Conservation (phyloP, 2,329 filamentous ascomycete genomes). For the Fusarium chlamydosporum region DNA sequence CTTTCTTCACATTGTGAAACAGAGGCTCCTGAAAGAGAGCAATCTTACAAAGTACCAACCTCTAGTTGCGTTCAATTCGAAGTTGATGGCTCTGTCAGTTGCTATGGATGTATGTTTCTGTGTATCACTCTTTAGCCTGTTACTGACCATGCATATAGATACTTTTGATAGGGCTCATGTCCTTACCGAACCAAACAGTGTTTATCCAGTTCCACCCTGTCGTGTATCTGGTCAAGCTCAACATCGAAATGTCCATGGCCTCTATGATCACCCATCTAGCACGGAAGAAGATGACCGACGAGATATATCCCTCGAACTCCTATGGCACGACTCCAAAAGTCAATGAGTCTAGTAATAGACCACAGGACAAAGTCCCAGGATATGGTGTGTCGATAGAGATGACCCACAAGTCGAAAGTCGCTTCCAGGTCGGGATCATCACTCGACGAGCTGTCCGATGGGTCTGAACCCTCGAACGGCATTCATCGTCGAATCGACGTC, state of each 20-base stretch:
- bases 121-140: accelerated
- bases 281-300: conserved; percentile 30
- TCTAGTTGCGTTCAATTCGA: conserved; percentile 64
- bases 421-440: conserved; percentile 25
- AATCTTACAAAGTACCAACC: conserved; percentile 66
- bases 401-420: conserved; percentile 34
- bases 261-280: conserved; percentile 62
- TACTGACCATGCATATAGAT: neutral
- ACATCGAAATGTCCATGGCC: conserved; percentile 69
- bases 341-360: neutral
- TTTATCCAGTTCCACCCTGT: conserved; percentile 67
- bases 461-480: conserved; percentile 20
- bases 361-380: conserved; percentile 13
- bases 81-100: conserved; percentile 64
- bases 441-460: conserved; percentile 20
- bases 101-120: conserved; percentile 61
- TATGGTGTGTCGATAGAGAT: conserved; percentile 25
- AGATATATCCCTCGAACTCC: conserved; percentile 36
- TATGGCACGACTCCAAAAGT: conserved; percentile 21
- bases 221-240: conserved; percentile 67
- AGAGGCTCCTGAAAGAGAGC: conserved; percentile 61
- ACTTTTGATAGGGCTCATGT: conserved; percentile 55
- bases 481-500: conserved; percentile 41
- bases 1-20: conserved; percentile 64
- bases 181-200: conserved; percentile 53